These are phyloP conservation scores for Rhodofomes roseus DNA, from an alignment of 1,284 basidiomycete genomes.

Conservation along the genomic window DNA sequence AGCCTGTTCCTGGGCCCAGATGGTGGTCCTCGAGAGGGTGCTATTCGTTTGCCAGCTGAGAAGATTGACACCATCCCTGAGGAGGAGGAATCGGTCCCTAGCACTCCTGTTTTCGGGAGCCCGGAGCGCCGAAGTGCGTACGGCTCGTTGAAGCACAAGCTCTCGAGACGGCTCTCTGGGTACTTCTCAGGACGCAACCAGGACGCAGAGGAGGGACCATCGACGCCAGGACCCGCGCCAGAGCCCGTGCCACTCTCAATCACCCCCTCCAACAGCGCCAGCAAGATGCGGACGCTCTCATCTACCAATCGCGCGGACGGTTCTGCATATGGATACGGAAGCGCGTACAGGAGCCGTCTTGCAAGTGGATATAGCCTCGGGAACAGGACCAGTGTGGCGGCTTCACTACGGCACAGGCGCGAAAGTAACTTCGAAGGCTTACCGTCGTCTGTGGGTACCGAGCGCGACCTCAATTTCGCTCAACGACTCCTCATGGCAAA, in stretches of 20 bases:
- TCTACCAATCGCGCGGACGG: conserved; percentile 60
- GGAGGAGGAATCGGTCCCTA: conserved; percentile 47
- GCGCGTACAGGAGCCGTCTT: conserved; percentile 49
- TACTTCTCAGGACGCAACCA: conserved; percentile 48
- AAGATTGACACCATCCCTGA: conserved; percentile 64
- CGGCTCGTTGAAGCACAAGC: conserved; percentile 23
- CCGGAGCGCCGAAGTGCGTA: conserved; percentile 24
- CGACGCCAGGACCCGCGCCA: conserved; percentile 27
- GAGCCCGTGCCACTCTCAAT: conserved; percentile 44
- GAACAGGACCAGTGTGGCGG: conserved; percentile 46
- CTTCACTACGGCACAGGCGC: conserved; percentile 43
- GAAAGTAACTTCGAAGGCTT: conserved; percentile 41
- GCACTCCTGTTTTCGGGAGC: conserved; percentile 47
- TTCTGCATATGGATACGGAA: conserved; percentile 75
- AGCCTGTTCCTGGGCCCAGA: conserved; percentile 89
- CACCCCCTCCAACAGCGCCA: conserved; percentile 34
- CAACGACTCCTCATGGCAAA: conserved; percentile 90
- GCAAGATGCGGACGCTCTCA: conserved; percentile 41
- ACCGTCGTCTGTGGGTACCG: conserved; percentile 35
- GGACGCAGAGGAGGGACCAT: conserved; percentile 30
- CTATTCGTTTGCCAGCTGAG: conserved; percentile 76
- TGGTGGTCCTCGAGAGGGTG: conserved; percentile 83
- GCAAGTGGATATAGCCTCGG: conserved; percentile 35
- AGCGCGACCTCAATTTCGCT: conserved; percentile 73
- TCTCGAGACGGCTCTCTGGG: conserved; percentile 52